A percentile compares a stretch with the other conserved stretches of the same genome.
Conservation (phyloP, 192 early-diverging fungal species). For the Backusella morwellensis region DNA sequence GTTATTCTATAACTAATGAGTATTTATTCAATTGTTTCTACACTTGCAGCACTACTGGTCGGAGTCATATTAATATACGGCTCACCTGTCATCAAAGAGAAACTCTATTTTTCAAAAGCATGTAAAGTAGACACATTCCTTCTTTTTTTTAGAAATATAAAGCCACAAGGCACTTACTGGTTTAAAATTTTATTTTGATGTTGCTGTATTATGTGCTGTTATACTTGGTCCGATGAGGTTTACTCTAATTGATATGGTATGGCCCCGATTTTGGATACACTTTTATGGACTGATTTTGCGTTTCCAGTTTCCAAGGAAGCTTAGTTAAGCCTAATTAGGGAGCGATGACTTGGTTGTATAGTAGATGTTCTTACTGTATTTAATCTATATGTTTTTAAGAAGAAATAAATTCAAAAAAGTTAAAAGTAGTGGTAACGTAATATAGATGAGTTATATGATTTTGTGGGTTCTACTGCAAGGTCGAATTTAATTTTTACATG, state of each 20-base stretch:
- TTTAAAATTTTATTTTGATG: slow-evolving; percentile 37
- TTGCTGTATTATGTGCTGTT: slow-evolving; percentile 79
- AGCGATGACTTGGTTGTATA: too few relatives aligned
- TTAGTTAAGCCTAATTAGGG: too few relatives aligned
- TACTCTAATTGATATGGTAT: slow-evolving; percentile 58
- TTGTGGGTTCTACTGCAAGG: too few relatives aligned
- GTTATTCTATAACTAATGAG: background rate
- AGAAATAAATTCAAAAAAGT: too few relatives aligned
- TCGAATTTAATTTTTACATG: too few relatives aligned
- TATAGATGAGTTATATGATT: too few relatives aligned
- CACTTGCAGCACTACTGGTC: slow-evolving; percentile 53
- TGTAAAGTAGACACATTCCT: slow-evolving; percentile 38
- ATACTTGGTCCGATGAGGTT: slow-evolving; percentile 70
- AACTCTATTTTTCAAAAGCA: slow-evolving; percentile 69
- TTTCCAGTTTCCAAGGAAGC: too few relatives aligned
- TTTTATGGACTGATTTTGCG: too few relatives aligned
- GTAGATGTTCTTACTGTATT: too few relatives aligned
- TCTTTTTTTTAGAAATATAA: background rate
- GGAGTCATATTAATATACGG: slow-evolving; percentile 68
- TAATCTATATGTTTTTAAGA: too few relatives aligned
- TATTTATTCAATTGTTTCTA: slow-evolving; percentile 4
- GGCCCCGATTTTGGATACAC: too few relatives aligned
- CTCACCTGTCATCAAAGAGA: slow-evolving; percentile 67
- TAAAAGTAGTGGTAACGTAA: too few relatives aligned
- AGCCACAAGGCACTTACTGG: background rate